Evolutionary conservation across 768 basidiomycete species (phyloP).

Genomic region (Kwoniella bestiolae): DNA sequence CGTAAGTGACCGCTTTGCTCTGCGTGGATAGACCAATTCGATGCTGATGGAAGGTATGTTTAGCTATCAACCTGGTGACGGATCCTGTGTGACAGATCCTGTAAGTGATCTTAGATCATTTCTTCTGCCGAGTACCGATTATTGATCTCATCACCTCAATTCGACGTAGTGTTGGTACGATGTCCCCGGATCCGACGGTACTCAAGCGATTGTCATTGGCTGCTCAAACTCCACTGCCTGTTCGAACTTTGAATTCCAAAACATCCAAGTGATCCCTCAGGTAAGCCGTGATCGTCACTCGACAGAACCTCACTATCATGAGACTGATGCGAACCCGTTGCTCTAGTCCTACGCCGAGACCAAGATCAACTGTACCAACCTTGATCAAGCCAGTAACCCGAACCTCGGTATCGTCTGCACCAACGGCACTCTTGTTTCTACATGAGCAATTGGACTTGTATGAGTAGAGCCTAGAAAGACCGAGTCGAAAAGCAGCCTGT

Average conservation of each 20-base stretch:
- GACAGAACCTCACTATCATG: too few species aligned
- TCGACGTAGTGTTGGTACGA: conserved; percentile 52
- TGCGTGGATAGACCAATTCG: not conserved
- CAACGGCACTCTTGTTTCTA: conserved; percentile 32
- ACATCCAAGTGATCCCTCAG: conserved; percentile 39
- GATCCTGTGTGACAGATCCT: conserved; percentile 39
- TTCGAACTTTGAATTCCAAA: conserved; percentile 30
- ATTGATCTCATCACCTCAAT: not conserved
- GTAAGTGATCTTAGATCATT: not conserved
- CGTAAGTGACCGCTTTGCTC: conserved; percentile 7
- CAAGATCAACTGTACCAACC: conserved; percentile 32
- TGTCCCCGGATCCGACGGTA: conserved; percentile 35
- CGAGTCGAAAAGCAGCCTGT: not conserved
- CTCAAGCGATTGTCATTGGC: conserved; percentile 35
- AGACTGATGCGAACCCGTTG: not conserved
- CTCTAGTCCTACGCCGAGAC: conserved; percentile 20
- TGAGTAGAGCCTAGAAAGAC: not conserved
- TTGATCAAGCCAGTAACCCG: conserved; percentile 33
- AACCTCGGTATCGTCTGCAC: conserved; percentile 41
- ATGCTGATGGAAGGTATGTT: not conserved
- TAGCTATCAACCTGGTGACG: conserved; percentile 38
- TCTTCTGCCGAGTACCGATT: not conserved
- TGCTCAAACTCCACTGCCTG: conserved; percentile 40
- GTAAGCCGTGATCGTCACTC: conserved; percentile 6
- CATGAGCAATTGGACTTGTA: not conserved